Base-by-base conservation (phyloP, 2,329 filamentous ascomycete species). In the Lasiodiplodia hormozganensis region DNA sequence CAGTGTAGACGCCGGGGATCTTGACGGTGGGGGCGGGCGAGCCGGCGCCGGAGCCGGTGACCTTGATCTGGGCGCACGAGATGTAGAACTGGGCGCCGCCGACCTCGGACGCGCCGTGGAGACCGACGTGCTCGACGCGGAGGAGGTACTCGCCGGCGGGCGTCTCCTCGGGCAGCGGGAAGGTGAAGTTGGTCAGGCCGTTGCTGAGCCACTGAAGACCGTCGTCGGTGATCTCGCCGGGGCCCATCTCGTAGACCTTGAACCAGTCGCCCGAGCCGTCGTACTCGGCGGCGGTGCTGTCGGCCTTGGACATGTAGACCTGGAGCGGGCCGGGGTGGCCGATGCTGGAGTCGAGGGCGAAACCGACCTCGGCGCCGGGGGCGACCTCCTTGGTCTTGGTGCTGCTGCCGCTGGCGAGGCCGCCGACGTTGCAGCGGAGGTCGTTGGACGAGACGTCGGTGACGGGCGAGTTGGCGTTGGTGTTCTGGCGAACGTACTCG, bases 211-310 rank as follows among this genome's bases (percentile, higher is more conserved):
- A 80, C 67, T 80, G 76, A 75, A 80, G 82, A 73, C 77, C 77
- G 73, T 66, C 69, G 64, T 53, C 65, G 71, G 69, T 78, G 75
- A 34, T 69, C 57, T 6, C 74, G 75, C 5, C 73, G 69, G 66
- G 49, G 21, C 75, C 77, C 49, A 70, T 74, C 70, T 77, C 72
- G 68, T 74, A 74, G 62, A 78, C 76, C 72, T 79, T 79, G 70
- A 74, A 72, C 77, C 77, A 79, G 57, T 77, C 76, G n/a, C 76
- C 85, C 66, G 90, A 86, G 71, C 90, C 89, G 79, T 93, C 90
- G 74, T 91, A 89, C 43, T 84, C 85, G 74, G 90, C 87, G 69
- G 92, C 85, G 76, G 88, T 90, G 78, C 90, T 87, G 70, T 91
- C 83, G 68, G 85, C 87, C 76, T 83, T 78, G 69, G 73, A 75